A percentile compares a stretch with the other conserved stretches of the same genome.
phyloP scores from a whole-genome alignment of 148 eudicot genomes.

The Fagopyrum tataricum region DNA sequence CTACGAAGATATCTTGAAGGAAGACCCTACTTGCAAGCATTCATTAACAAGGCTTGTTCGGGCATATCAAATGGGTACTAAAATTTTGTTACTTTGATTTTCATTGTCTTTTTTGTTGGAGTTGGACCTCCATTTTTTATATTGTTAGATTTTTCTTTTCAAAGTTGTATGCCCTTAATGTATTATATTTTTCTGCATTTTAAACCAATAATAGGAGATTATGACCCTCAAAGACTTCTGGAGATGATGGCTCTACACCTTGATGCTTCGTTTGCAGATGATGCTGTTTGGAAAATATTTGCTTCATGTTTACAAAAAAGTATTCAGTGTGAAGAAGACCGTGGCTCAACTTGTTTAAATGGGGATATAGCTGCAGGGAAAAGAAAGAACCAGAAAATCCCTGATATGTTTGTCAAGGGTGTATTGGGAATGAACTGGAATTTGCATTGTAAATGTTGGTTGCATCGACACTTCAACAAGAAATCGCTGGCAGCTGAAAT shows the following conservation, averaged over 20 bases:
- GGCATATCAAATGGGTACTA: conserved; percentile 56
- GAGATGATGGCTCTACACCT: conserved; percentile 78
- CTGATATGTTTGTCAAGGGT: conserved; percentile 35
- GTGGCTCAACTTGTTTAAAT: conserved; percentile 42
- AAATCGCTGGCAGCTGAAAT: conserved; percentile 49
- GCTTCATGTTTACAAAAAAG: conserved; percentile 56
- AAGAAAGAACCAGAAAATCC: conserved; percentile 26
- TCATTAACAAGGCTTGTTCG: conserved; percentile 52
- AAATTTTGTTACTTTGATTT: neutral
- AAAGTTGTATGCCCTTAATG: neutral
- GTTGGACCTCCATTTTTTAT: no score
- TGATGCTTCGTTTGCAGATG: conserved; percentile 54
- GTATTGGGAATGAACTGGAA: conserved; percentile 51
- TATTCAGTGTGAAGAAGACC: conserved; percentile 54
- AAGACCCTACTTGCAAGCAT: conserved; percentile 71
- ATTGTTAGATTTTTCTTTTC: neutral
- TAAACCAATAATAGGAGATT: conserved; percentile 40
- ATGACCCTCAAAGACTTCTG: conserved; percentile 44
- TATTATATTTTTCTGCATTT: neutral
- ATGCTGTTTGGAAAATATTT: conserved; percentile 59
- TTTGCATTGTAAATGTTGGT: conserved; percentile 80
- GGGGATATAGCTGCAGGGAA: conserved; percentile 20
- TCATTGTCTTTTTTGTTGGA: no score
- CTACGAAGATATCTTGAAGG: conserved; percentile 60
- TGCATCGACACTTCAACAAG: conserved; percentile 55